These are phyloP conservation scores for Penicillium dipodomyicola DNA, from an alignment of 495 filamentous ascomycete species.

Conservation along the genomic window DNA sequence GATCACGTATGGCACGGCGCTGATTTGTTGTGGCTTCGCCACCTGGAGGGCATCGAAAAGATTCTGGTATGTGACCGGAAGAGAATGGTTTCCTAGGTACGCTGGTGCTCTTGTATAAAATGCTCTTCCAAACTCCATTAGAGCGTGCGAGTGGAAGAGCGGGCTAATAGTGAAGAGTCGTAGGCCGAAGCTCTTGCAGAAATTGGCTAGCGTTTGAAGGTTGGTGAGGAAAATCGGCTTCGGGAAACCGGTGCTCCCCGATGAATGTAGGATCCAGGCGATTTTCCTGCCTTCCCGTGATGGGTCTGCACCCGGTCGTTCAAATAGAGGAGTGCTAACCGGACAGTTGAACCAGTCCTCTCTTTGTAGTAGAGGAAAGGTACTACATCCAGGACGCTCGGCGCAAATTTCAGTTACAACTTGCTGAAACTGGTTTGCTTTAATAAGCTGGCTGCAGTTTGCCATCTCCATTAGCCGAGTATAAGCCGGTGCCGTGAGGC, in stretches of 20 bases:
- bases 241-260: slow-evolving; percentile 59
- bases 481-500: slow-evolving; percentile 51
- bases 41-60: slow-evolving; percentile 47
- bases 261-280: slow-evolving; percentile 55
- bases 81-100: slow-evolving; percentile 47
- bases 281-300: slow-evolving; percentile 36
- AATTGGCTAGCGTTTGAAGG: slow-evolving; percentile 39
- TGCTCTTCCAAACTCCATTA: slow-evolving; percentile 44
- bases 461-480: slow-evolving; percentile 47
- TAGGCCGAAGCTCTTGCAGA: slow-evolving; percentile 29
- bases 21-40: slow-evolving; percentile 48
- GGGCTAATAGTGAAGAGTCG: slow-evolving; percentile 52
- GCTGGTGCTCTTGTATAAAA: slow-evolving; percentile 47
- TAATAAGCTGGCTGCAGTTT: slow-evolving; percentile 39
- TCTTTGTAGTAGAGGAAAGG: slow-evolving; percentile 14
- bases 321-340: slow-evolving; percentile 11
- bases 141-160: slow-evolving; percentile 51
- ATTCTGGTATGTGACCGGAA: slow-evolving; percentile 54
- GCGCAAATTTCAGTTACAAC: slow-evolving; percentile 20
- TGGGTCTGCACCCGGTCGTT: slow-evolving; percentile 15
- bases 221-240: slow-evolving; percentile 49
- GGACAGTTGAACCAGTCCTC: slow-evolving; percentile 25
- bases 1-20: slow-evolving; percentile 55
- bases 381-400: slow-evolving; percentile 15
- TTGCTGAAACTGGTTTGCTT: slow-evolving; percentile 19